These are phyloP conservation scores for Fistulifera pelliculosa DNA, from an alignment of 108 stramenopile genomes.

Conservation along the genomic window DNA sequence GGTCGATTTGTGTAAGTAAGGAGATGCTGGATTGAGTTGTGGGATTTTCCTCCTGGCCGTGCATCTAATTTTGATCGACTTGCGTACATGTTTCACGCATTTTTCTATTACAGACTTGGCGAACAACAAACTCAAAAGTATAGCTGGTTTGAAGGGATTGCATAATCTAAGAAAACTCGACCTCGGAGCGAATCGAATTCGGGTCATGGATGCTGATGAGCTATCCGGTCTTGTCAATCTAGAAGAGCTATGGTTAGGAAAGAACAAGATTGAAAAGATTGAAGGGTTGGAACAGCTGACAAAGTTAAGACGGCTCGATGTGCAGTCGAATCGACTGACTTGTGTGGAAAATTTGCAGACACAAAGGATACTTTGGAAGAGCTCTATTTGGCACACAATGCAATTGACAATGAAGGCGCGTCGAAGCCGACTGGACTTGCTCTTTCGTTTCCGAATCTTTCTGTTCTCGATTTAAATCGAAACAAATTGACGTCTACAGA, in stretches of 20 bases:
- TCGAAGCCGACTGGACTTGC: conserved; percentile 44
- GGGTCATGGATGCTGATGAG: conserved; percentile 62
- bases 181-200: conserved; percentile 93
- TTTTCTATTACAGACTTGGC: conserved; percentile 59
- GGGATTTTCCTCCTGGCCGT: no score
- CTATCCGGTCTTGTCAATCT: conserved; percentile 60
- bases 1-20: conserved; percentile 60
- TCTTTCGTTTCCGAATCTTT: conserved; percentile 40
- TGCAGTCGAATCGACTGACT: conserved; percentile 89
- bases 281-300: conserved; percentile 61
- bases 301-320: conserved; percentile 72
- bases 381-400: conserved; percentile 95
- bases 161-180: conserved; percentile 77
- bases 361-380: conserved; percentile 81
- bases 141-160: conserved; percentile 72
- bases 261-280: conserved; percentile 86
- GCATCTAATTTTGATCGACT: no score
- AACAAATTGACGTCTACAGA: conserved; percentile 65
- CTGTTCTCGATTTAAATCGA: conserved; percentile 68
- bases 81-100: no score
- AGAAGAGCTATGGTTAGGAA: conserved; percentile 84
- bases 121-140: conserved; percentile 93
- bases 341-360: conserved; percentile 57
- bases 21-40: no score
- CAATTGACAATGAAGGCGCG: conserved; percentile 70